phyloP scores from a whole-genome alignment of 306 rosid species.

The Carpinus fangiana region DNA sequence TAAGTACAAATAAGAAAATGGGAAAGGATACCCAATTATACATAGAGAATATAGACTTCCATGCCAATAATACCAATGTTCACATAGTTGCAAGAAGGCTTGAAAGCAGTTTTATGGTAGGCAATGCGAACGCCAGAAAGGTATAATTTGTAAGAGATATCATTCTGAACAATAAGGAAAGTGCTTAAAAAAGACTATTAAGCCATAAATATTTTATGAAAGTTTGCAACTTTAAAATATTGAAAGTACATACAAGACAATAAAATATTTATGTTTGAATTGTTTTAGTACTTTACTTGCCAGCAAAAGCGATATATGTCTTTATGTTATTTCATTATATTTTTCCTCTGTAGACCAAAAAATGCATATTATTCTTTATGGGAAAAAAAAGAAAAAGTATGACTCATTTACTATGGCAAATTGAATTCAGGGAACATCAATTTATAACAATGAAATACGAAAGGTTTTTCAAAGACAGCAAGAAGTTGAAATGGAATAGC shows the following conservation, averaged over 20 bases:
- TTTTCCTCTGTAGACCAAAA: background rate
- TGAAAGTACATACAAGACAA: background rate
- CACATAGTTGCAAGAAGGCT: background rate
- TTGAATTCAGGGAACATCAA: background rate
- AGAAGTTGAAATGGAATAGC: background rate
- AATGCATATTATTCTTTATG: background rate
- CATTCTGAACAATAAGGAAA: background rate
- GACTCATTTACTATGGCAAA: background rate
- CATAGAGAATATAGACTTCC: background rate
- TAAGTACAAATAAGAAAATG: constrained; percentile 24
- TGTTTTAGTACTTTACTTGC: background rate
- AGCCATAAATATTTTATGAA: background rate
- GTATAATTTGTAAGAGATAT: too few species aligned
- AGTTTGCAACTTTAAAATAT: background rate
- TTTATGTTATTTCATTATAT: background rate
- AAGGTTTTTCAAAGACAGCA: background rate
- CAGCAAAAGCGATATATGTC: background rate
- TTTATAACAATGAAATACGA: background rate
- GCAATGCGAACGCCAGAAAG: background rate
- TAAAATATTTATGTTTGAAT: too few species aligned
- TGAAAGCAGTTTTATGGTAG: background rate
- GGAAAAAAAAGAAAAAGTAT: background rate
- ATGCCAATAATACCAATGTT: background rate
- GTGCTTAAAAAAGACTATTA: background rate
- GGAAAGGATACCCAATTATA: background rate